Evolutionary conservation across 352 stramenopile genomes (phyloP), one percentile per base, ranked within the genome.

Genomic region (Phytophthora cactorum): DNA sequence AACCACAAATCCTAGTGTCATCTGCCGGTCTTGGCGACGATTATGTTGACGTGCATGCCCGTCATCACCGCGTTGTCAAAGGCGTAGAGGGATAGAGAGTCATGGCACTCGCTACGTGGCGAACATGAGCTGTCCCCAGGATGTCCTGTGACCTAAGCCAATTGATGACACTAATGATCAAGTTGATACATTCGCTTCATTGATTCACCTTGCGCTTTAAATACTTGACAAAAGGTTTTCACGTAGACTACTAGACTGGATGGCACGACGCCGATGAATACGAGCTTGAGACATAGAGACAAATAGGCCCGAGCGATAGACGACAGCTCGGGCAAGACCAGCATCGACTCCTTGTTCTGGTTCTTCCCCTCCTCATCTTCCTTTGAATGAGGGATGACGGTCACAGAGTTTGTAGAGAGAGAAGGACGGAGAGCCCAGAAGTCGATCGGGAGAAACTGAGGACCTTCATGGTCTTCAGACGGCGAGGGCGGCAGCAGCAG

Each of bases 281-380:
- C 66, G 43, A 67, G 43, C 47, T 68, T 9, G 47, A 58, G 25
- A 75, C 68, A 73, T 57, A 52, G 45, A 76, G n/a, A 76, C 68
- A 73, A 32, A 72, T 69, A 75, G 17, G 52, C 28, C 15, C 32
- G 45, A 71, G 56, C 57, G 17, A 70, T 32, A 66, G 49, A 56
- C 55, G 25, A 10, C 34, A 45, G 56, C 62, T 68, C 57, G 46
- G 43, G 52, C 54, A 43, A 45, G 47, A 56, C 52, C 46, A 9
- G 28, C 38, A 34, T 57, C 38, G 44, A 61, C 29, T 66, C n/a
- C 39, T 41, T 14, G 41, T 65, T 45, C 54, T 64, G 28, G 52
- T 70, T 46, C 59, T 77, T 60, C 63, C 44, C 59, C 64, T 77
- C 69, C 69, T 70, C 63, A 73, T 73, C 54, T 77, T 70, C 69